A percentile compares a stretch with the other conserved stretches of the same genome.
These are phyloP conservation scores for Botrytis elliptica DNA, from an alignment of 2,329 filamentous ascomycete genomes.

Conservation along the genomic window DNA sequence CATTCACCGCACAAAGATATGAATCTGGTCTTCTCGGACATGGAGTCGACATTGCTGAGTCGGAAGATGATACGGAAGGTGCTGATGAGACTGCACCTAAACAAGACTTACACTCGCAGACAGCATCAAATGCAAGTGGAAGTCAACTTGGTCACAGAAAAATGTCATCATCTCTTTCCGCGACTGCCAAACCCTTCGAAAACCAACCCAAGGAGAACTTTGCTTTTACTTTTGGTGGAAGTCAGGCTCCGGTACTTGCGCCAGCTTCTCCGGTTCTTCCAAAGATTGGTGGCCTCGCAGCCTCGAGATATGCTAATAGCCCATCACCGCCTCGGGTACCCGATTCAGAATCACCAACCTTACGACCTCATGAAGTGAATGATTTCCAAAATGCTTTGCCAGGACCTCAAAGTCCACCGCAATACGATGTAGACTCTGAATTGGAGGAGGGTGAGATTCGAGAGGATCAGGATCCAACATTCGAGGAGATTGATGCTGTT, in stretches of 20 bases:
- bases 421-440: slow-evolving; percentile 23
- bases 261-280: slow-evolving; percentile 10
- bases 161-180: slow-evolving; percentile 61
- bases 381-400: slow-evolving; percentile 35
- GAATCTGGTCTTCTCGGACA: slow-evolving; percentile 35
- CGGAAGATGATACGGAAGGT: slow-evolving; percentile 29
- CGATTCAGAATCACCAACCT: slow-evolving; percentile 13
- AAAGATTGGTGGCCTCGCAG: slow-evolving; percentile 28
- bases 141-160: slow-evolving; percentile 40
- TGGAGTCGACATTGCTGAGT: slow-evolving; percentile 35
- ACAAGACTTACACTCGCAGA: slow-evolving; percentile 16
- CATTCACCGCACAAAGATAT: slow-evolving; percentile 34
- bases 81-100: slow-evolving; percentile 22
- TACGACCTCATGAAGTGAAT: slow-evolving; percentile 31
- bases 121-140: slow-evolving; percentile 26
- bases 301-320: slow-evolving; percentile 37
- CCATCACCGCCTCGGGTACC: slow-evolving; percentile 32
- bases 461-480: slow-evolving; percentile 44
- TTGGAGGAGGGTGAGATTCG: slow-evolving; percentile 21
- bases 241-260: slow-evolving; percentile 20
- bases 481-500: slow-evolving; percentile 87
- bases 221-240: slow-evolving; percentile 33
- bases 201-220: slow-evolving; percentile 32
- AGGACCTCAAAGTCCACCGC: slow-evolving; percentile 27
- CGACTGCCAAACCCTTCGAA: slow-evolving; percentile 67